A percentile compares a stretch with the other conserved stretches of the same genome.
phyloP scores from a whole-genome alignment of 495 filamentous ascomycete genomes.

The Patellaria atrata region DNA sequence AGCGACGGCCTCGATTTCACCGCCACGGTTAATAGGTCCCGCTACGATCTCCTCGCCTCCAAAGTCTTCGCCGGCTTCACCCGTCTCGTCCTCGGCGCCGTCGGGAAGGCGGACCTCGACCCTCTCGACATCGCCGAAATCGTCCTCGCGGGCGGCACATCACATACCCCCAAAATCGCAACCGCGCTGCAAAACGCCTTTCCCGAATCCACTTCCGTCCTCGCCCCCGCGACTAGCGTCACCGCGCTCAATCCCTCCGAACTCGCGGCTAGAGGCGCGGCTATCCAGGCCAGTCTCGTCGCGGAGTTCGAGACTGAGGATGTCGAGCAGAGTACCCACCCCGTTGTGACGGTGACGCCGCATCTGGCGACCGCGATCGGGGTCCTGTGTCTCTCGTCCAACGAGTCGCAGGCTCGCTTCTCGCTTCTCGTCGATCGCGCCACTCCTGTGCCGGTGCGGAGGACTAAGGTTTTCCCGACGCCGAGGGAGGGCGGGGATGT shows the following conservation, averaged over 20 bases:
- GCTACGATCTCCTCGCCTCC: slow-evolving; percentile 77
- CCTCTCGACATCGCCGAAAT: slow-evolving; percentile 89
- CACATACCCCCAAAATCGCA: slow-evolving; percentile 89
- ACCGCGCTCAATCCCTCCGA: slow-evolving; percentile 87
- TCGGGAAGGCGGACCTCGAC: slow-evolving; percentile 87
- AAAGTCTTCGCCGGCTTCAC: slow-evolving; percentile 80
- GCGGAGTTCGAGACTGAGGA: slow-evolving; percentile 84
- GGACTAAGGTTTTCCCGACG: slow-evolving; percentile 58
- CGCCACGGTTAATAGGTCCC: slow-evolving; percentile 78
- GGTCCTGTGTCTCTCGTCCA: slow-evolving; percentile 56
- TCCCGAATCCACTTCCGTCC: slow-evolving; percentile 60
- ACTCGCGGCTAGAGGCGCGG: slow-evolving; percentile 75
- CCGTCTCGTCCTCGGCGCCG: slow-evolving; percentile 62
- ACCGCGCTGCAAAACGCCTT: slow-evolving; percentile 60
- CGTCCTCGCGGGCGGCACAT: slow-evolving; percentile 80
- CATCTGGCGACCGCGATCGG: slow-evolving; percentile 82
- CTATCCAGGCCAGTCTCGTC: slow-evolving; percentile 86
- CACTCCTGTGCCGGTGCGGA: slow-evolving; percentile 78
- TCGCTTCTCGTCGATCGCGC: slow-evolving; percentile 63
- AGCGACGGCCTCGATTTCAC: slow-evolving; percentile 80
- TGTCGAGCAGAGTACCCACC: slow-evolving; percentile 90
- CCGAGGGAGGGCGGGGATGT: slow-evolving; percentile 74
- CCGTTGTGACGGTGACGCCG: slow-evolving; percentile 82
- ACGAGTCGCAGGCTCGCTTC: slow-evolving; percentile 50
- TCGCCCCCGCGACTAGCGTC: slow-evolving; percentile 63